phyloP scores from a whole-genome alignment of 2,329 filamentous ascomycete species.

The Emericellopsis atlantica region DNA sequence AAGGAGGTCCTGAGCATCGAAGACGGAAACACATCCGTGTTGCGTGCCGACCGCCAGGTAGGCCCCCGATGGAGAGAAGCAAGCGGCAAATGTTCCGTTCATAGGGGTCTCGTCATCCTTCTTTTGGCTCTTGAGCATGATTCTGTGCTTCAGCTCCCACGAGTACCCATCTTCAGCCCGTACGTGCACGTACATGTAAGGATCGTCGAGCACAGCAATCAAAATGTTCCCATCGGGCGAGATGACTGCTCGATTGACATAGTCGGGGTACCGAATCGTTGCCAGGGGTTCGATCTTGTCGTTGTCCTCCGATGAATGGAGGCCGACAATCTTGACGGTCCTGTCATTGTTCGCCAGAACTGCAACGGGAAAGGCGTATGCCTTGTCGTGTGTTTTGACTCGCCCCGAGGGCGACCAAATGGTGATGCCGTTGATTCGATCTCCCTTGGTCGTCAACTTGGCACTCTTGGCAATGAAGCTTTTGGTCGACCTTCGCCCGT shows the following conservation, averaged over 20 bases:
- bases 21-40: constrained; percentile 67
- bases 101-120: constrained; percentile 40
- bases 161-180: constrained; percentile 25
- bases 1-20: constrained; percentile 41
- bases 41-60: constrained; percentile 70
- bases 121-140: constrained; percentile 46
- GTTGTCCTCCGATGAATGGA: constrained; percentile 43
- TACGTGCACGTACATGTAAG: constrained; percentile 73
- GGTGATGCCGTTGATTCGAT: constrained; percentile 55
- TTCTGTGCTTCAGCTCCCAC: constrained; percentile 38
- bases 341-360: constrained; percentile 85
- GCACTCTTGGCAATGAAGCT: constrained; percentile 34
- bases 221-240: constrained; percentile 77
- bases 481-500: constrained; percentile 27
- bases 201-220: constrained; percentile 77
- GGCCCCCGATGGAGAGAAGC: constrained; percentile 59
- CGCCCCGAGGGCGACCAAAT: constrained; percentile 42
- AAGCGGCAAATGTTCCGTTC: constrained; percentile 64
- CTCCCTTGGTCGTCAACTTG: constrained; percentile 33
- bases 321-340: constrained; percentile 71
- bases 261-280: constrained; percentile 63
- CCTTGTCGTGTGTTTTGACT: constrained; percentile 10
- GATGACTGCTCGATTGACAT: constrained; percentile 88
- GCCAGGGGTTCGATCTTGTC: constrained; percentile 46
- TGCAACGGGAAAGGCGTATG: constrained; percentile 45